These are phyloP conservation scores for Gossypium herbaceum DNA, from an alignment of 345 rosid genomes.

Conservation along the genomic window DNA sequence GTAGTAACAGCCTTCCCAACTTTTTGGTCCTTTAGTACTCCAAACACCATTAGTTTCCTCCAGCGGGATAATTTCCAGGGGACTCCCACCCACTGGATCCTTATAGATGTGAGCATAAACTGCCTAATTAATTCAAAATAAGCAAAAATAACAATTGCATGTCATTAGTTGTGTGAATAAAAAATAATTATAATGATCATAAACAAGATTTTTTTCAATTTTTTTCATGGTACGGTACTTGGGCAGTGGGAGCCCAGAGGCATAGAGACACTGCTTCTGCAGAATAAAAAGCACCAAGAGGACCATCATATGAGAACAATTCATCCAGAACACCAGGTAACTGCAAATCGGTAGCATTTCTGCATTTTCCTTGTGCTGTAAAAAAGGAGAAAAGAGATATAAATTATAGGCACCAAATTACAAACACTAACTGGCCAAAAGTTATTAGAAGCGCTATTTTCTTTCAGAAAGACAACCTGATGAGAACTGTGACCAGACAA, in stretches of 20 bases:
- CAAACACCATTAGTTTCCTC: slow-evolving; percentile 74
- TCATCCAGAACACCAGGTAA: slow-evolving; percentile 82
- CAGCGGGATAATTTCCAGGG: slow-evolving; percentile 47
- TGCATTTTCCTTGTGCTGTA: slow-evolving; percentile 58
- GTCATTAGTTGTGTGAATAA: not conserved
- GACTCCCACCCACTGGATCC: slow-evolving; percentile 40
- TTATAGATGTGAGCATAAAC: slow-evolving; percentile 54
- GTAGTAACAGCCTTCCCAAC: slow-evolving; percentile 89
- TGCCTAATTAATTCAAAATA: slow-evolving; percentile 45
- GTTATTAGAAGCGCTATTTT: not conserved
- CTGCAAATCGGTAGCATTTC: slow-evolving; percentile 72
- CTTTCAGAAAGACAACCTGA: not conserved
- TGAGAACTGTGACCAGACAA: not conserved
- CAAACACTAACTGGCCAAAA: slow-evolving; percentile 4
- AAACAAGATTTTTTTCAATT: not conserved
- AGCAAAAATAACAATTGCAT: slow-evolving; percentile 17
- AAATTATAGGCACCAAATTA: not conserved
- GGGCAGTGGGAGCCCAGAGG: slow-evolving; percentile 96
- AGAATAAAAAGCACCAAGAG: slow-evolving; percentile 73
- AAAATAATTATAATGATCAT: slow-evolving; percentile 3
- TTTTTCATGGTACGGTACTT: slow-evolving; percentile 33
- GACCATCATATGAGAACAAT: slow-evolving; percentile 77
- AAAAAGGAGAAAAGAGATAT: slow-evolving; percentile 2
- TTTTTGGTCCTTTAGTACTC: slow-evolving; percentile 52
- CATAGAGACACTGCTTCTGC: slow-evolving; percentile 51